Conservation (phyloP, 177 flowering plant genomes). For the Vitis hybrid region DNA sequence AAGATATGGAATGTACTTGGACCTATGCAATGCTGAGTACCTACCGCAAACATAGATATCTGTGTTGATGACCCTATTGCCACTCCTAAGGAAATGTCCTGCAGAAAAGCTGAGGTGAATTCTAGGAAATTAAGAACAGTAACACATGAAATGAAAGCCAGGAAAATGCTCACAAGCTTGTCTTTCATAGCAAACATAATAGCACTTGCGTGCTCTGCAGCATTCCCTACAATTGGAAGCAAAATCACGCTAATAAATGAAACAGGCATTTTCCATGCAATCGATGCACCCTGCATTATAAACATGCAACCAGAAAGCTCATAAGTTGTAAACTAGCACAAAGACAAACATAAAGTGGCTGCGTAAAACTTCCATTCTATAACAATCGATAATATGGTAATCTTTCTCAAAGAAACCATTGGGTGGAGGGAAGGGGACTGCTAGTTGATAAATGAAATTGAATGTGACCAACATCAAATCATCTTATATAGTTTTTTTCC, state of each 20-base stretch:
- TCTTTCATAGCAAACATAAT: conserved; percentile 90
- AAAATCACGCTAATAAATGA: conserved; percentile 81
- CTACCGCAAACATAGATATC: conserved; percentile 79
- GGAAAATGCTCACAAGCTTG: conserved; percentile 63
- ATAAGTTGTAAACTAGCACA: neutral
- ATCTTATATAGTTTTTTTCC: neutral
- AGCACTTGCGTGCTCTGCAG: conserved; percentile 94
- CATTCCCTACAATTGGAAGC: conserved; percentile 92
- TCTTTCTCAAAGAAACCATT: no score
- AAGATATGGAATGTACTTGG: no score
- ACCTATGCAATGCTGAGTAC: conserved; percentile 6
- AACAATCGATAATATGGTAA: neutral
- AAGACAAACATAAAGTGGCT: neutral
- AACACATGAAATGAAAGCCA: neutral
- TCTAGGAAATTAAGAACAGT: neutral
- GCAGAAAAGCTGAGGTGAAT: conserved; percentile 11
- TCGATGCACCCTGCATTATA: conserved; percentile 74
- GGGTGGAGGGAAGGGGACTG: no score
- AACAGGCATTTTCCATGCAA: conserved; percentile 66
- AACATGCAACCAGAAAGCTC: conserved; percentile 2
- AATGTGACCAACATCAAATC: neutral
- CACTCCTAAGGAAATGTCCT: conserved; percentile 80
- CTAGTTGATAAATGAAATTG: neutral
- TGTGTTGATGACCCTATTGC: conserved; percentile 85
- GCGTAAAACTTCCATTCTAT: neutral